Base-by-base conservation (phyloP, 805 yeast species). In the Ogataea haglerorum region DNA sequence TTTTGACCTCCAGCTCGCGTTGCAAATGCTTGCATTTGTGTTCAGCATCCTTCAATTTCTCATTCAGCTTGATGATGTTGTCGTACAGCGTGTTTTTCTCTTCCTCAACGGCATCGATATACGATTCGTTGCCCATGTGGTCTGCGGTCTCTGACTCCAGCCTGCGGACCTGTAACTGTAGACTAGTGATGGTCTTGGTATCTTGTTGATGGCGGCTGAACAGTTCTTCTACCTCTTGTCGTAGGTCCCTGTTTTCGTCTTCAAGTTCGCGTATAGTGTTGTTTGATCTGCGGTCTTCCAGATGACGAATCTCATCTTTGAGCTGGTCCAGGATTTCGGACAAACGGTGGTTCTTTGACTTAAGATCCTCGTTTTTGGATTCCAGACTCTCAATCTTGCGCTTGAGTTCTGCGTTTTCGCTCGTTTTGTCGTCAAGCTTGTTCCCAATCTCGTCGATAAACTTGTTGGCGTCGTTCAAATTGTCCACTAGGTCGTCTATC, bases 101-200 rank as follows among this genome's bases (percentile, higher is more conserved):
- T 13, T 49, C 52, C 42, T 64, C 65, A 6, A 64, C 45, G 8
- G 56, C 56, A 1, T 61, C 55, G 10, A 63, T 36, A 29, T 58
- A 57, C n/a, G 55, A 51, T 27, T 52, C 54, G 26, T 53, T 50
- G 26, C 44, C 36, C 31, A 43, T 37, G 18, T 46, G 27, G 10
- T 36, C 29, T 4, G 37, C 15, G 19, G 22, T 10, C 14, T 36
- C 32, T 6, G 34, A 29, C 18, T 42, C 38, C 14, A 40, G 38
- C 29, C 34, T 39, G 30, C 27, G 30, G 27, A 42, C 10, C 10
- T 42, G 40, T 14, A 31, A 28, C 19, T 37, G 38, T 31, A 47
- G 34, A 21, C 36, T 34, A 1, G 38, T 25, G 22, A 44, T 39
- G 8, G 30, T 25, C n/a, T 29, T 21, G 24, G 14, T 31, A n/a